A percentile compares a stretch with the other conserved stretches of the same genome.
Conservation (phyloP, 2,329 filamentous ascomycete genomes). For the Diaporthe ampelina region DNA sequence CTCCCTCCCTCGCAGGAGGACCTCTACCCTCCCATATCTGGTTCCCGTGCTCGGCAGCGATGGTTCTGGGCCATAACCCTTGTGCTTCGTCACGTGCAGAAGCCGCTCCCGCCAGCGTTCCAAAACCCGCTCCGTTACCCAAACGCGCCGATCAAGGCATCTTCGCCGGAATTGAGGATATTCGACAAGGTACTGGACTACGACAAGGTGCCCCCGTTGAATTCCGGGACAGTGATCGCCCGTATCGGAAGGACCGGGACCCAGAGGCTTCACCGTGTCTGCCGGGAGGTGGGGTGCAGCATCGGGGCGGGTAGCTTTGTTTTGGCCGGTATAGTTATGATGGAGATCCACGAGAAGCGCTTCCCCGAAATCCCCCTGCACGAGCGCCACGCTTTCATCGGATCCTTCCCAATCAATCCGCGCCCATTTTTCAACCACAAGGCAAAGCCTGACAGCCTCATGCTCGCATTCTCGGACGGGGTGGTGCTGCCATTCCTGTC, state of each 20-base stretch:
- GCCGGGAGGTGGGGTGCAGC: constrained; percentile 44
- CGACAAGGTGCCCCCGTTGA: constrained; percentile 43
- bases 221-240: constrained; percentile 42
- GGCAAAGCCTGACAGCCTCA: constrained; percentile 31
- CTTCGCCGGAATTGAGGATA: constrained; percentile 35
- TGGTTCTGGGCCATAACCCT: constrained; percentile 48
- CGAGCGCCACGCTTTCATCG: constrained; percentile 33
- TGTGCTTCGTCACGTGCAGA: constrained; percentile 45
- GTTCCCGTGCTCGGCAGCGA: constrained; percentile 42
- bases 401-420: constrained; percentile 40
- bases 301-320: constrained; percentile 45
- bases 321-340: constrained; percentile 46
- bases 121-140: constrained; percentile 45
- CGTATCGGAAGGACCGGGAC: constrained; percentile 37
- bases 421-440: constrained; percentile 37
- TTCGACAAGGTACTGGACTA: constrained; percentile 45
- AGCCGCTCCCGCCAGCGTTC: constrained; percentile 44
- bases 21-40: constrained; percentile 43
- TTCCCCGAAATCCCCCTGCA: constrained; percentile 26
- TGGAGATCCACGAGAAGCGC: constrained; percentile 45
- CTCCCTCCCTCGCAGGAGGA: constrained; percentile 47
- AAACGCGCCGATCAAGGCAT: constrained; percentile 28
- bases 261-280: constrained; percentile 43
- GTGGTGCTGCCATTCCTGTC: constrained; percentile 36
- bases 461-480: constrained; percentile 40